Evolutionary conservation across 805 yeast species (phyloP), one percentile per base, ranked within the genome.

Genomic region (Lachancea thermotolerans): DNA sequence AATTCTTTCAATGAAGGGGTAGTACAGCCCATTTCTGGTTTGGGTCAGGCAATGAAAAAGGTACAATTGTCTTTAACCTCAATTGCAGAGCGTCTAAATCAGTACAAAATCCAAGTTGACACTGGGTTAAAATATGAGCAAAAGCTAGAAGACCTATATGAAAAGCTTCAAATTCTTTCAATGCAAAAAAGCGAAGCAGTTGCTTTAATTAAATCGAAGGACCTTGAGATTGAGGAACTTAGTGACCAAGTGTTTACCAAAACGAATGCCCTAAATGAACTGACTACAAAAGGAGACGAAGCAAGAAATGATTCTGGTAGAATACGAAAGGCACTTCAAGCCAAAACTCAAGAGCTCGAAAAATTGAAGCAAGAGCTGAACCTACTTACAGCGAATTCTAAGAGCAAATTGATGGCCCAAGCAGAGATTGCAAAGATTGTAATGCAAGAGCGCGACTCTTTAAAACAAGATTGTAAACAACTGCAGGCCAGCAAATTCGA

Each of bases 321-420:
- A 9, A 8, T 21, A 10, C 37, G 35, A 16, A 36, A 36, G 7
- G 28, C n/a, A 2, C n/a, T 41, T 33, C 38, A 35, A 12, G 17
- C 15, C 9, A 36, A 35, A 8, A 42, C 45, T 6, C 2, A 42
- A 14, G 37, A 31, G 18, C 4, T 30, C 21, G 10, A n/a, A 25
- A 42, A 31, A 18, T 14, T 15, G 14, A 11, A 17, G 14, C 28
- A 40, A 25, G 54, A 55, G 27, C 16, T 52, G 3, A 21, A 47
- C 1, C 40, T 49, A 9, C 40, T 55, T 7, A 53, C 56, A 33
- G 51, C 59, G 2, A 57, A 53, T n/a, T 64, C 56, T 38, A 69
- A 69, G 18, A 59, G 63, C 37, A 67, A 69, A 48, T 35, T 69
- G 15, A 55, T 62, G 16, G 62, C 69, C 1, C 72, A 69, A 48